Conservation (phyloP, 2,329 filamentous ascomycete species). For the Colletotrichum costaricense region DNA sequence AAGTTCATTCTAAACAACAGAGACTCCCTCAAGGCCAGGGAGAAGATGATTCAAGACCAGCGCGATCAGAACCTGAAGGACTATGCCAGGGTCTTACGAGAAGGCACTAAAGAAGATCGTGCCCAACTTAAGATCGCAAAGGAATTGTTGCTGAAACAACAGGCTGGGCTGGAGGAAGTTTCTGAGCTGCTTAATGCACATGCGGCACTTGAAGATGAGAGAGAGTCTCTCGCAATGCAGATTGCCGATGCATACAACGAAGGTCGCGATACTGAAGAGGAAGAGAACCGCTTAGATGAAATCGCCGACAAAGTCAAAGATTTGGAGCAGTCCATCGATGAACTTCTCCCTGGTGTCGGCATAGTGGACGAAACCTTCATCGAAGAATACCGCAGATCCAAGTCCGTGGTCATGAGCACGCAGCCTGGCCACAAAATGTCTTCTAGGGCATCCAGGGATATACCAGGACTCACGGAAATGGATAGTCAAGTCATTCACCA, state of each 20-base stretch:
- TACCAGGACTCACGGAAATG: slow-evolving; percentile 40
- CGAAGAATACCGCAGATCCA: slow-evolving; percentile 40
- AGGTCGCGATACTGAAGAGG: slow-evolving; percentile 62
- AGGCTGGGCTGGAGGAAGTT: slow-evolving; percentile 55
- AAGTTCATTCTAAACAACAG: slow-evolving; percentile 44
- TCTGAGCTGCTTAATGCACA: slow-evolving; percentile 55
- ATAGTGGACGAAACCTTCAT: slow-evolving; percentile 56
- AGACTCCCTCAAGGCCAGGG: slow-evolving; percentile 48
- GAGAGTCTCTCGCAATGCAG: slow-evolving; percentile 57
- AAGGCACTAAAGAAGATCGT: slow-evolving; percentile 58
- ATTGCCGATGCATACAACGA: slow-evolving; percentile 63
- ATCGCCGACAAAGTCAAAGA: slow-evolving; percentile 54
- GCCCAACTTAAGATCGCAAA: slow-evolving; percentile 62
- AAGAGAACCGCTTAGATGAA: slow-evolving; percentile 62
- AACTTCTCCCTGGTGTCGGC: slow-evolving; percentile 55
- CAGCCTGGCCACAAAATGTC: slow-evolving; percentile 40
- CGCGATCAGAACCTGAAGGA: slow-evolving; percentile 60
- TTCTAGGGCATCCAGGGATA: not conserved
- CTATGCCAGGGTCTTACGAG: slow-evolving; percentile 59
- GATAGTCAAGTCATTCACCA: slow-evolving; percentile 63
- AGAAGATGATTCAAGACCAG: slow-evolving; percentile 52
- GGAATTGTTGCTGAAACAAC: slow-evolving; percentile 57
- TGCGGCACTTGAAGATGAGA: slow-evolving; percentile 53
- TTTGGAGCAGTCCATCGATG: slow-evolving; percentile 55
- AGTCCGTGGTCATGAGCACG: slow-evolving; percentile 41